Conservation (phyloP, 2,329 filamentous ascomycete genomes). For the Dactylellina haptotyla region DNA sequence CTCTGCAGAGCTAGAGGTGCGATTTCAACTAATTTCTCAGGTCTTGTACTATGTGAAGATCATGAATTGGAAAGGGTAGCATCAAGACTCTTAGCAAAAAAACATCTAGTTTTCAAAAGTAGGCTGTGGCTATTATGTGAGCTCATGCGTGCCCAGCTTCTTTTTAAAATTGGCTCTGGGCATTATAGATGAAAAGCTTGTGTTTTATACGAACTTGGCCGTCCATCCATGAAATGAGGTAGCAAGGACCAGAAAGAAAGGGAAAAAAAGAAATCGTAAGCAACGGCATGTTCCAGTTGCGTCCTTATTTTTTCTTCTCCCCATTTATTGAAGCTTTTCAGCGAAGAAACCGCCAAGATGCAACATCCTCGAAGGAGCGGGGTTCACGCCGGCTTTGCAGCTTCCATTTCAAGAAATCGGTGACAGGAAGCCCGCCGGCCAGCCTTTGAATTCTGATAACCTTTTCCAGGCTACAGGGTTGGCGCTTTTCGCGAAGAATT, state of each 20-base stretch:
- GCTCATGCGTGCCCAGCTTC: too few relatives aligned
- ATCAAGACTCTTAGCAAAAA: too few relatives aligned
- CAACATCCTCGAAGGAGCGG: constrained; percentile 10
- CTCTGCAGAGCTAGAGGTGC: too few relatives aligned
- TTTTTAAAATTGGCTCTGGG: too few relatives aligned
- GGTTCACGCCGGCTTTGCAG: constrained; percentile 4
- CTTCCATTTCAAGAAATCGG: constrained; percentile 11
- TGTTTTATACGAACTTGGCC: constrained; percentile 5
- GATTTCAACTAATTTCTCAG: too few relatives aligned
- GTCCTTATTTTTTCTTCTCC: too few relatives aligned
- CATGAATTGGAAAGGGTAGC: too few relatives aligned
- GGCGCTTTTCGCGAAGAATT: constrained; percentile 12
- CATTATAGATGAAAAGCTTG: constrained; percentile 4
- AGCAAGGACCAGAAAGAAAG: too few relatives aligned
- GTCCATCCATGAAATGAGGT: too few relatives aligned
- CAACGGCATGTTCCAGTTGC: constrained; percentile 8
- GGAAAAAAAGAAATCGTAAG: not conserved
- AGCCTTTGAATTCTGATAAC: constrained; percentile 3
- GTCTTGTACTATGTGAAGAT: too few relatives aligned
- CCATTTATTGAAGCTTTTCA: not conserved
- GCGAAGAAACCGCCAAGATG: constrained; percentile 3
- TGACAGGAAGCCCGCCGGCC: not conserved
- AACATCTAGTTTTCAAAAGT: too few relatives aligned
- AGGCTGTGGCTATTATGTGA: too few relatives aligned
- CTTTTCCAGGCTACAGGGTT: not conserved